Percentiles rank a stretch among this genome's conserved stretches.
These are phyloP conservation scores for Simplicillium aogashimaense DNA, from an alignment of 2,329 filamentous ascomycete species.

Conservation along the genomic window DNA sequence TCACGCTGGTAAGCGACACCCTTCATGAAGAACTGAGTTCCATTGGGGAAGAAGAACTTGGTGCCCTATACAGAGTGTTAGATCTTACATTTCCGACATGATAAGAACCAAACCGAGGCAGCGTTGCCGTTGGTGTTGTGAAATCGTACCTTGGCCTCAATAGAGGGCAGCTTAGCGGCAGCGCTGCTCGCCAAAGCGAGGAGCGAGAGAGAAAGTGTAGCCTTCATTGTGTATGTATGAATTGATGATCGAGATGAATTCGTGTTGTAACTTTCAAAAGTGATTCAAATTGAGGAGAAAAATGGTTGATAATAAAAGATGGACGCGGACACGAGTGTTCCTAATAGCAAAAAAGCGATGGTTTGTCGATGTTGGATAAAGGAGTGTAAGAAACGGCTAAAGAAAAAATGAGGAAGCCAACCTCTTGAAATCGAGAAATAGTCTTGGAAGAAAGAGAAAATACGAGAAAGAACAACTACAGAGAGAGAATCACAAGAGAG, in stretches of 20 bases:
- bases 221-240: conserved; percentile 7
- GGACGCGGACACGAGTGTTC: no score
- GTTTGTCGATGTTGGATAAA: background rate
- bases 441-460: background rate
- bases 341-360: no score
- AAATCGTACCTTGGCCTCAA: conserved; percentile 55
- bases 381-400: background rate
- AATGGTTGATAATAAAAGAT: no score
- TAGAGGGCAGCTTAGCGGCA: conserved; percentile 41
- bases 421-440: background rate
- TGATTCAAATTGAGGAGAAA: background rate
- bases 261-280: background rate
- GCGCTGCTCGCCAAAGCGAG: conserved; percentile 31
- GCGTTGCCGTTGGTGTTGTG: no score
- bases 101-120: no score
- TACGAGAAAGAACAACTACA: conserved; percentile 6
- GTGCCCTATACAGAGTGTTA: conserved; percentile 55
- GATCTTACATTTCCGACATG: no score
- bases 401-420: background rate
- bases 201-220: conserved; percentile 13
- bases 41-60: conserved; percentile 83
- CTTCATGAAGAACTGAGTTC: conserved; percentile 65
- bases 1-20: conserved; percentile 95
- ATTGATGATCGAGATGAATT: background rate
- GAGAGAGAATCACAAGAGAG: conserved; percentile 1